These are phyloP conservation scores for Phytopythium cucurbitacearum DNA, from an alignment of 352 stramenopile genomes.

Conservation along the genomic window DNA sequence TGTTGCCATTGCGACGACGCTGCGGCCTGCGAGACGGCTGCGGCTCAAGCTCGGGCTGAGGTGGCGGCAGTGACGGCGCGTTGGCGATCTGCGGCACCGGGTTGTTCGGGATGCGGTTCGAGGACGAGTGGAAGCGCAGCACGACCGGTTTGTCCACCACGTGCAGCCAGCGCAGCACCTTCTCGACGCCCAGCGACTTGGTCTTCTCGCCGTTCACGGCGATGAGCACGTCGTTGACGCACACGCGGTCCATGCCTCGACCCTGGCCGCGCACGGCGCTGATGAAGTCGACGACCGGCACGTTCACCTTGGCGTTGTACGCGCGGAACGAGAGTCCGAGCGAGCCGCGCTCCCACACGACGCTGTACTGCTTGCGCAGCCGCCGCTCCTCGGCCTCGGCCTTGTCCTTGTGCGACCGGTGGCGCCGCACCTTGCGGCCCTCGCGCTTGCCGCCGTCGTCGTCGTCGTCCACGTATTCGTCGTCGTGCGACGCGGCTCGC, in stretches of 20 bases:
- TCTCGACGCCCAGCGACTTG: slow-evolving; percentile 65
- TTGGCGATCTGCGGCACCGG: slow-evolving; percentile 17
- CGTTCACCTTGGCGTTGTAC: slow-evolving; percentile 62
- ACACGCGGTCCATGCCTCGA: slow-evolving; percentile 71
- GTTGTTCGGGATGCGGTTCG: slow-evolving; percentile 48
- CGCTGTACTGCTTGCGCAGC: slow-evolving; percentile 68
- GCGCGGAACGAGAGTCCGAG: slow-evolving; percentile 71
- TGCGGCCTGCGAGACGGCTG: slow-evolving; percentile 17
- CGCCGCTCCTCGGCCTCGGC: slow-evolving; percentile 32
- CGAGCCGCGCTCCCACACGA: slow-evolving; percentile 63
- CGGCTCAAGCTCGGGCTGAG: slow-evolving; percentile 31
- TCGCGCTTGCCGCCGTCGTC: too few species aligned
- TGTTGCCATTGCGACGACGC: slow-evolving; percentile 15
- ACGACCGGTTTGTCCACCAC: slow-evolving; percentile 75
- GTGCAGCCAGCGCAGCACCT: slow-evolving; percentile 69
- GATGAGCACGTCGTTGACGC: slow-evolving; percentile 79
- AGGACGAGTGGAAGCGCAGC: slow-evolving; percentile 75
- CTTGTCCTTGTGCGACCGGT: slow-evolving; percentile 8
- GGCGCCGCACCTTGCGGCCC: background rate
- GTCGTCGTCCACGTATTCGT: too few species aligned
- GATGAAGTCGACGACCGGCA: slow-evolving; percentile 58
- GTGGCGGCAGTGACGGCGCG: slow-evolving; percentile 7
- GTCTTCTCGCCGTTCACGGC: slow-evolving; percentile 80
- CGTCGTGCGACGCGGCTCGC: too few species aligned
- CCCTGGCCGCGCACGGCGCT: slow-evolving; percentile 37